These are phyloP conservation scores for Claviceps arundinis DNA, from an alignment of 2,329 filamentous ascomycete genomes.

Conservation along the genomic window DNA sequence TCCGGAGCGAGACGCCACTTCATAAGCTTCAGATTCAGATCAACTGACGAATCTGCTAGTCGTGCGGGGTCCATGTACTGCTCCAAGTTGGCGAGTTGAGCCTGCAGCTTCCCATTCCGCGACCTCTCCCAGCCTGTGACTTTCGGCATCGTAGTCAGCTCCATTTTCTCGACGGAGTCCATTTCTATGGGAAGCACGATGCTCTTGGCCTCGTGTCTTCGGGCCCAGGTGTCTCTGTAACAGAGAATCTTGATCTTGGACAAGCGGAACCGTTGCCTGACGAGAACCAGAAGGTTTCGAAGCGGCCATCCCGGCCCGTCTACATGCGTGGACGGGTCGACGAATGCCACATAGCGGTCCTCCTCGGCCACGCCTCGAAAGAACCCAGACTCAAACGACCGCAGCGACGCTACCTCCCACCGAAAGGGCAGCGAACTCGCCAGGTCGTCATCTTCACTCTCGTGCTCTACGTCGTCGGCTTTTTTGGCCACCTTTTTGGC, in stretches of 20 bases:
- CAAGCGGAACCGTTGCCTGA: conserved; percentile 69
- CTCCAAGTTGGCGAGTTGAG: conserved; percentile 67
- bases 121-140: conserved; percentile 93
- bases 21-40: conserved; percentile 94
- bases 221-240: conserved; percentile 71
- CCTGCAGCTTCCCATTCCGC: conserved; percentile 60
- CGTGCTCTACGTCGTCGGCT: conserved; percentile 29
- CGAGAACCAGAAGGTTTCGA: conserved; percentile 73
- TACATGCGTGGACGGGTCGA: conserved; percentile 82
- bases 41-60: conserved; percentile 85
- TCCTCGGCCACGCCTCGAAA: conserved; percentile 59
- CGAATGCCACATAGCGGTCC: conserved; percentile 75
- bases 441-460: conserved; percentile 37
- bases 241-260: conserved; percentile 72
- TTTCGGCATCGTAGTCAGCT: conserved; percentile 56
- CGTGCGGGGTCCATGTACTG: conserved; percentile 87
- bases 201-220: conserved; percentile 68
- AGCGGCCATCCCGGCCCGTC: conserved; percentile 87
- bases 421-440: conserved; percentile 42
- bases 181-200: conserved; percentile 58
- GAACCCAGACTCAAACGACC: conserved; percentile 74
- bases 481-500: conserved; percentile 77
- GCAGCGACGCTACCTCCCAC: conserved; percentile 68
- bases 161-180: conserved; percentile 31
- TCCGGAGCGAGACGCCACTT: conserved; percentile 93